Evolutionary conservation across 441 rosid genomes (phyloP).

Genomic region (Euphorbia celastroides): DNA sequence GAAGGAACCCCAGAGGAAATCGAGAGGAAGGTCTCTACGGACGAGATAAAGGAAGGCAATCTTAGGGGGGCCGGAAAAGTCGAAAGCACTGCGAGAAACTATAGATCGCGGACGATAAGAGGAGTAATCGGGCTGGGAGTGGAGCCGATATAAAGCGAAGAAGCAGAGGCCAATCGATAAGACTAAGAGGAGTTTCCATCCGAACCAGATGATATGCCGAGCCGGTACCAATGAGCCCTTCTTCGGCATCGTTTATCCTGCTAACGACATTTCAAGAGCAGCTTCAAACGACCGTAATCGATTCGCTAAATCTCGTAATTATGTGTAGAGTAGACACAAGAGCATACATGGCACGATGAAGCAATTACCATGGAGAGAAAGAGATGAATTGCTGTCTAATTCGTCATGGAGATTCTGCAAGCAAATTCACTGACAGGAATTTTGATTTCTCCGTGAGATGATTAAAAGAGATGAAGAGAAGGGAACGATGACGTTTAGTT

Average conservation of each 20-base stretch:
- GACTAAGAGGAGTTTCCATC: conserved; percentile 57
- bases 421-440: not conserved
- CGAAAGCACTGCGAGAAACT: conserved; percentile 4
- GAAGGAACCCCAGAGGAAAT: conserved; percentile 83
- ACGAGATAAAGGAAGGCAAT: conserved; percentile 71
- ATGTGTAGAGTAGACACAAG: not conserved
- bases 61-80: conserved; percentile 54
- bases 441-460: not conserved
- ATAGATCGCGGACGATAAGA: conserved; percentile 33
- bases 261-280: not conserved
- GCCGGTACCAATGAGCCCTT: conserved; percentile 21
- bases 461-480: not conserved
- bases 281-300: not conserved
- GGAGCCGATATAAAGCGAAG: conserved; percentile 46
- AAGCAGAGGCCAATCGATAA: conserved; percentile 47
- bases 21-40: conserved; percentile 71
- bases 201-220: conserved; percentile 43
- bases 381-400: not conserved
- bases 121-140: conserved; percentile 24
- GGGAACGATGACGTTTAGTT: not conserved
- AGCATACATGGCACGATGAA: not conserved
- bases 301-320: not conserved
- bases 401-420: not conserved
- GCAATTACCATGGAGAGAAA: not conserved
- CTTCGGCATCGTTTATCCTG: conserved; percentile 41